Evolutionary conservation across 129 eudicot species (phyloP).

Genomic region (Flaveria linearis): DNA sequence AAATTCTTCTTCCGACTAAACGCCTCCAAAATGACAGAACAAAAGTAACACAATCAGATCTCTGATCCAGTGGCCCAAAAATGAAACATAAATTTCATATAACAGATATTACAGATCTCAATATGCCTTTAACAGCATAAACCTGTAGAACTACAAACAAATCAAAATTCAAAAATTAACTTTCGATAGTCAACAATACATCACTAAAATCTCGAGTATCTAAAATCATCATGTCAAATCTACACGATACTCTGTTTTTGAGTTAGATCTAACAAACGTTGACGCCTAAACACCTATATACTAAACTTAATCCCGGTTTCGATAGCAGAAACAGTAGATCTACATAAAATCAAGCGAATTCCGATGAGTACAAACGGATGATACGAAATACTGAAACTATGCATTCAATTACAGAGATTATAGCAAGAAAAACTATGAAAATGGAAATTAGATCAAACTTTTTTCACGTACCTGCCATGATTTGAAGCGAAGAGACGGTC

Average conservation of each 20-base stretch:
- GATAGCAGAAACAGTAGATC: slow-evolving; percentile 29
- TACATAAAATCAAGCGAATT: slow-evolving; percentile 26
- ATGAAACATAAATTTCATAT: not conserved
- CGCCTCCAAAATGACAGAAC: not conserved
- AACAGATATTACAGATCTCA: slow-evolving; percentile 10
- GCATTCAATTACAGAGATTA: slow-evolving; percentile 9
- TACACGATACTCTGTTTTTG: not conserved
- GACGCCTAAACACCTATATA: not conserved
- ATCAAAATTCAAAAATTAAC: not conserved
- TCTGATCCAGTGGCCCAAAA: not conserved
- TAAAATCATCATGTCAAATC: slow-evolving; percentile 13
- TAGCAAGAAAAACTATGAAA: not conserved
- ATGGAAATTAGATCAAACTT: not conserved
- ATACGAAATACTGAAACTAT: not conserved
- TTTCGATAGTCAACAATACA: not conserved
- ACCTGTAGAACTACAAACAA: not conserved
- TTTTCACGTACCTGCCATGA: slow-evolving; percentile 17
- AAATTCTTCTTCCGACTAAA: not conserved
- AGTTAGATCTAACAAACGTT: slow-evolving; percentile 26
- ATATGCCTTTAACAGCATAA: not conserved
- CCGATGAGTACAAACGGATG: not conserved
- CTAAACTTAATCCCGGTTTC: slow-evolving; percentile 11
- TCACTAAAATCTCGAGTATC: not conserved
- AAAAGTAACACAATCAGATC: not conserved
- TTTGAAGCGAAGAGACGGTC: slow-evolving; percentile 7